Conservation (phyloP, 139 green algal species). For the Micromonas commoda region DNA sequence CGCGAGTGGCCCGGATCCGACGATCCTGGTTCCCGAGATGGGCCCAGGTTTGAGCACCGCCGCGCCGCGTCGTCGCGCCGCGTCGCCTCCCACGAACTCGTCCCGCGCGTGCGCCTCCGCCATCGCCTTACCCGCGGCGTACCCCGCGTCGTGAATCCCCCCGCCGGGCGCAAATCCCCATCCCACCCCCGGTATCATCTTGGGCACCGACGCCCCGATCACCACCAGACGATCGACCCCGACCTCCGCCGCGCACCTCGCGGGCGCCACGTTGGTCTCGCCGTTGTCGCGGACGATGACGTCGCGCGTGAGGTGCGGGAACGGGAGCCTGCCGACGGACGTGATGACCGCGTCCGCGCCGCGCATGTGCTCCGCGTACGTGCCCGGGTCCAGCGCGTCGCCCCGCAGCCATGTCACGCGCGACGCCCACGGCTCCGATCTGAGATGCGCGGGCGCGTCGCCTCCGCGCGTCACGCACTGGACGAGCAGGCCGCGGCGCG, state of each 20-base stretch:
- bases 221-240: background rate
- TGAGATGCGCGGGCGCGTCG: background rate
- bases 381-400: background rate
- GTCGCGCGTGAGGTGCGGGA: background rate
- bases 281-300: background rate
- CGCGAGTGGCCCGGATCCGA: too few relatives aligned
- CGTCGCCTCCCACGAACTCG: background rate
- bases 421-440: background rate
- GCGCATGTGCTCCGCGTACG: background rate
- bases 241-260: background rate
- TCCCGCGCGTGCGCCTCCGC: conserved; percentile 1
- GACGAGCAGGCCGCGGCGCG: background rate
- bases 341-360: conserved; percentile 1
- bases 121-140: background rate
- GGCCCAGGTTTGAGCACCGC: conserved; percentile 9
- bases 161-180: too few relatives aligned
- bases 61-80: background rate
- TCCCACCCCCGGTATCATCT: background rate
- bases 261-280: conserved; percentile 14
- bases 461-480: conserved; percentile 1
- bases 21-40: too few relatives aligned
- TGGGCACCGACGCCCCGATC: background rate
- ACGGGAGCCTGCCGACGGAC: background rate
- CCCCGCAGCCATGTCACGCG: background rate
- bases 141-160: background rate